Percentiles rank a stretch among this genome's conserved stretches.
These are phyloP conservation scores for Hymenochaete sp. DNA, from an alignment of 1,284 basidiomycete species.

Conservation along the genomic window DNA sequence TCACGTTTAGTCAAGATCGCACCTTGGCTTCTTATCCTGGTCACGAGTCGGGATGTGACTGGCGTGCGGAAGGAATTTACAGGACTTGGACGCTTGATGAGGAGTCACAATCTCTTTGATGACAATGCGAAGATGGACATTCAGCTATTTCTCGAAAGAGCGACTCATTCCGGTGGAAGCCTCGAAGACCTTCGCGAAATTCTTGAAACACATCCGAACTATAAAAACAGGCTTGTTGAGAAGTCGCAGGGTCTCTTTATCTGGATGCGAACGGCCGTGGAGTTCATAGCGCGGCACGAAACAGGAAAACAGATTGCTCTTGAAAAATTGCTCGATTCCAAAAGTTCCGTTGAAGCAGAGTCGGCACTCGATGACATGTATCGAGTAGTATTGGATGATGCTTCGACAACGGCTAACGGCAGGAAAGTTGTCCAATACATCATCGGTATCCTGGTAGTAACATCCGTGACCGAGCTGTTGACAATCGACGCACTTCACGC, in stretches of 20 bases:
- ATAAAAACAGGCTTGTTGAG: too few species aligned
- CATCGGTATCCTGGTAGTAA: not conserved
- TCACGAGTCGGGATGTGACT: too few species aligned
- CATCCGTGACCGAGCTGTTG: too few species aligned
- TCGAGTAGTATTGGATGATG: not conserved
- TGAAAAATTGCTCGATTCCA: not conserved
- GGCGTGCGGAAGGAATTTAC: not conserved
- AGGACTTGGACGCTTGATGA: not conserved
- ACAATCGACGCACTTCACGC: not conserved
- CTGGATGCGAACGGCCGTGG: too few species aligned
- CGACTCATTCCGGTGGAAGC: too few species aligned
- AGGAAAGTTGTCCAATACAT: not conserved
- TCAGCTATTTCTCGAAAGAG: too few species aligned
- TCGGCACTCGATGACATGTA: not conserved
- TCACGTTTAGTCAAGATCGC: not conserved
- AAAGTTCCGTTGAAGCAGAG: not conserved
- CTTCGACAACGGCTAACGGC: not conserved
- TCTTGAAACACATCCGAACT: too few species aligned
- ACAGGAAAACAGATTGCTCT: not conserved
- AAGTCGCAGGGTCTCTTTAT: too few species aligned
- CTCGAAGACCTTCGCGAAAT: not conserved
- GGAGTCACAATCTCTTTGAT: not conserved
- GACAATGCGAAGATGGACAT: too few species aligned
- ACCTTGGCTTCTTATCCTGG: too few species aligned
- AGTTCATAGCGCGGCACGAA: constrained; percentile 7